Percentiles rank a stretch among this genome's conserved stretches.
phyloP scores from a whole-genome alignment of 1,139 yeast genomes.

The Candida gigantensis region DNA sequence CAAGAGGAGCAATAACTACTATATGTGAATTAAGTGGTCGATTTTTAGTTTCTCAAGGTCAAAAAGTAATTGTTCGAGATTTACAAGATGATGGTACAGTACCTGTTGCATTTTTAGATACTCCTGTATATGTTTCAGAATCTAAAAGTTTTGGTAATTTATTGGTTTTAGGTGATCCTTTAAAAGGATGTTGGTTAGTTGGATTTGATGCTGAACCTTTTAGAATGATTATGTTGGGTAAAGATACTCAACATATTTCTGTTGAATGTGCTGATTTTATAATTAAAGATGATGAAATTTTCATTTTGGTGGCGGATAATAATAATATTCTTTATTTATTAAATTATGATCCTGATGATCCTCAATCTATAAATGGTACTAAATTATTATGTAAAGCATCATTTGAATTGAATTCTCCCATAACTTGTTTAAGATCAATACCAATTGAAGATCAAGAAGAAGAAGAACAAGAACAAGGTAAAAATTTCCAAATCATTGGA shows the following conservation, averaged over 20 bases:
- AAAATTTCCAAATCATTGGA: conserved; percentile 60
- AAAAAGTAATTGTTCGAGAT: conserved; percentile 78
- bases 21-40: conserved; percentile 83
- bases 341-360: conserved; percentile 92
- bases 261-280: conserved; percentile 73
- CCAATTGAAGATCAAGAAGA: conserved; percentile 42
- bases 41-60: conserved; percentile 85
- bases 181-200: conserved; percentile 77
- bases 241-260: conserved; percentile 65
- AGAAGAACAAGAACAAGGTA: conserved; percentile 15
- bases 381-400: conserved; percentile 68
- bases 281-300: conserved; percentile 68
- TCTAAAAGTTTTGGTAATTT: conserved; percentile 83
- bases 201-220: conserved; percentile 97
- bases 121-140: conserved; percentile 76
- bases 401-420: conserved; percentile 65
- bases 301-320: conserved; percentile 69
- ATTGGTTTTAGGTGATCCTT: conserved; percentile 74
- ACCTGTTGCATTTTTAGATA: conserved; percentile 92
- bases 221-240: conserved; percentile 76
- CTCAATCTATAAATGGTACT: conserved; percentile 79
- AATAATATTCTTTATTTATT: conserved; percentile 70
- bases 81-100: conserved; percentile 81
- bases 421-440: conserved; percentile 58
- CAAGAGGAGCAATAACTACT: conserved; percentile 83